Conservation (phyloP, 305 asterid species). For the Ilex paraguariensis region DNA sequence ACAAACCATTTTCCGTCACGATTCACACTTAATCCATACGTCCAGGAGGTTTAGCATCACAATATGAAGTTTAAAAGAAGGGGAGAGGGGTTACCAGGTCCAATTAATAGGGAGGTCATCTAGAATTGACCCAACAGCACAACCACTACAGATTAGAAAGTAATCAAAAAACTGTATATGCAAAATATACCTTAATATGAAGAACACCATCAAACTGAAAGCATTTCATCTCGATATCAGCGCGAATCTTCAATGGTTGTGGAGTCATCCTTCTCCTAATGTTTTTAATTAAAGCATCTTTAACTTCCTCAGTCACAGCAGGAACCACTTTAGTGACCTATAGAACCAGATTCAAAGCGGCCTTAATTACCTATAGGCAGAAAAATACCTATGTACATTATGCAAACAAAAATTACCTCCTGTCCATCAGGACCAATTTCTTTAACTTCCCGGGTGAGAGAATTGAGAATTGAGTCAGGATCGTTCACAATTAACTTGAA, state of each 20-base stretch:
- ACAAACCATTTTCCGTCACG: not conserved
- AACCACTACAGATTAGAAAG: not conserved
- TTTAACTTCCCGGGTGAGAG: constrained; percentile 90
- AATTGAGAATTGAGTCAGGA: constrained; percentile 81
- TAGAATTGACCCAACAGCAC: not conserved
- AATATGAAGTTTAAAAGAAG: not conserved
- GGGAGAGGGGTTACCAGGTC: not conserved
- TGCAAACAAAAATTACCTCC: constrained; percentile 48
- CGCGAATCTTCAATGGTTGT: constrained; percentile 84
- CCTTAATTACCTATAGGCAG: too few relatives aligned
- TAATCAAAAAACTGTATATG: not conserved
- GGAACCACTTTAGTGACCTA: constrained; percentile 85
- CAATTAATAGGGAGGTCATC: not conserved
- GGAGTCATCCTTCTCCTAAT: constrained; percentile 97
- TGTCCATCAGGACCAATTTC: constrained; percentile 86
- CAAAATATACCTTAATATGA: constrained; percentile 67
- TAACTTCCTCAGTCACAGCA: constrained; percentile 73
- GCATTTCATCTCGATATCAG: constrained; percentile 88
- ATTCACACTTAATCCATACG: too few relatives aligned
- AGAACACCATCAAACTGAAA: constrained; percentile 94
- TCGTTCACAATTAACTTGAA: constrained; percentile 79
- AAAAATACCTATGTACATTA: not conserved
- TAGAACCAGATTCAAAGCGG: not conserved
- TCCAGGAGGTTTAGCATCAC: not conserved
- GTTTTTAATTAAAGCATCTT: constrained; percentile 78